A percentile compares a stretch with the other conserved stretches of the same genome.
Conservation (phyloP, 768 basidiomycete species). For the Dentipellis sp. region DNA sequence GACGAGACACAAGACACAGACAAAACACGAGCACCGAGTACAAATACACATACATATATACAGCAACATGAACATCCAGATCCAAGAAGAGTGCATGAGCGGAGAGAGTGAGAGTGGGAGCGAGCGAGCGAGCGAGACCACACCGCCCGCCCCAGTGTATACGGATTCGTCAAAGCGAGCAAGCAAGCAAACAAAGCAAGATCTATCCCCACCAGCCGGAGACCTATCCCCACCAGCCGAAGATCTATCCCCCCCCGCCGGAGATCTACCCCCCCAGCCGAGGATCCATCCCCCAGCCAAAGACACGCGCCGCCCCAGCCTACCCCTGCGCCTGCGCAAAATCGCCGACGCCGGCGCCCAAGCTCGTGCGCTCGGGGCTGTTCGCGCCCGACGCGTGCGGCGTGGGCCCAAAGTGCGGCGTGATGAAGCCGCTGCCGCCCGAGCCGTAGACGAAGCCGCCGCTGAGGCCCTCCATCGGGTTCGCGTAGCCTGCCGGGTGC, state of each 20-base stretch:
- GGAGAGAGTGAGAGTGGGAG: background rate
- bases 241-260: too few relatives aligned
- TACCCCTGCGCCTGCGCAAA: too few relatives aligned
- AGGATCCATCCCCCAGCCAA: too few relatives aligned
- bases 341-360: background rate
- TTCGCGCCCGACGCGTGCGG: conserved; percentile 50
- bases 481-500: conserved; percentile 52
- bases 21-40: background rate
- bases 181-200: too few relatives aligned
- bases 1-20: background rate
- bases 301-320: too few relatives aligned
- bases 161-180: too few relatives aligned
- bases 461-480: conserved; percentile 72
- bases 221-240: too few relatives aligned
- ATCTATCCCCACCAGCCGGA: too few relatives aligned
- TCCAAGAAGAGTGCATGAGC: too few relatives aligned
- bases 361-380: conserved; percentile 26
- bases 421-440: conserved; percentile 77
- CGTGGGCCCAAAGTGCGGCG: conserved; percentile 55
- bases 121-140: background rate
- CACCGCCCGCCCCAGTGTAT: background rate
- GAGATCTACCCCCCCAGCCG: too few relatives aligned
- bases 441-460: conserved; percentile 83
- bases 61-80: background rate
- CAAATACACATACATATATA: background rate